phyloP scores from a whole-genome alignment of 2,329 filamentous ascomycete species.

The Trichoderma asperellum region DNA sequence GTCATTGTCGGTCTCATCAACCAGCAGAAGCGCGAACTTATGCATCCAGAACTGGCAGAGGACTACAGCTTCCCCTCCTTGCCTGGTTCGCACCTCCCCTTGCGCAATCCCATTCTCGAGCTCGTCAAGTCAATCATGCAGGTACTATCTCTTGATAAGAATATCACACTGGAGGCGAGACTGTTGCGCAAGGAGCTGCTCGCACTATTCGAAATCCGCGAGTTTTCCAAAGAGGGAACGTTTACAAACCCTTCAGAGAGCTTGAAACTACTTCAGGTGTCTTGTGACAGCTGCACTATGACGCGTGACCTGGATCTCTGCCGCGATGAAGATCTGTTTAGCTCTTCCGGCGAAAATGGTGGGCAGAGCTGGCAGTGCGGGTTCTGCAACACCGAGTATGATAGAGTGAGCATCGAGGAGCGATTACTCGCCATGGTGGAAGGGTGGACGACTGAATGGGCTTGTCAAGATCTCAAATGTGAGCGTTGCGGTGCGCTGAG shows the following conservation, averaged over 20 bases:
- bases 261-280: slow-evolving; percentile 73
- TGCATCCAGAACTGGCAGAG: slow-evolving; percentile 82
- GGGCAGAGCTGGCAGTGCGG: slow-evolving; percentile 71
- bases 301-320: slow-evolving; percentile 89
- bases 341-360: slow-evolving; percentile 31
- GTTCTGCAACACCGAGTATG: slow-evolving; percentile 75
- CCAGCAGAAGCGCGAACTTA: slow-evolving; percentile 83
- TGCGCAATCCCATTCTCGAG: slow-evolving; percentile 76
- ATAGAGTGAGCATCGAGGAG: slow-evolving; percentile 84
- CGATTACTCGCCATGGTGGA: slow-evolving; percentile 77
- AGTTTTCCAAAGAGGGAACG: slow-evolving; percentile 85
- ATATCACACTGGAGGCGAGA: slow-evolving; percentile 84
- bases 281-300: slow-evolving; percentile 89
- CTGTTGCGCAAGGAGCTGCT: slow-evolving; percentile 88
- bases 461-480: slow-evolving; percentile 88
- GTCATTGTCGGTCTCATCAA: slow-evolving; percentile 81
- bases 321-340: slow-evolving; percentile 78
- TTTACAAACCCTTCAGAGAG: slow-evolving; percentile 84
- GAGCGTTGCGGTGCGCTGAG: slow-evolving; percentile 70
- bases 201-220: slow-evolving; percentile 87
- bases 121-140: slow-evolving; percentile 94
- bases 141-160: slow-evolving; percentile 86
- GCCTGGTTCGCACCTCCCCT: slow-evolving; percentile 66
- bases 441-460: slow-evolving; percentile 76
- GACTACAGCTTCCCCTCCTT: slow-evolving; percentile 87